Conservation (phyloP, 495 filamentous ascomycete genomes). For the Hypoxylon lienhwacheense region DNA sequence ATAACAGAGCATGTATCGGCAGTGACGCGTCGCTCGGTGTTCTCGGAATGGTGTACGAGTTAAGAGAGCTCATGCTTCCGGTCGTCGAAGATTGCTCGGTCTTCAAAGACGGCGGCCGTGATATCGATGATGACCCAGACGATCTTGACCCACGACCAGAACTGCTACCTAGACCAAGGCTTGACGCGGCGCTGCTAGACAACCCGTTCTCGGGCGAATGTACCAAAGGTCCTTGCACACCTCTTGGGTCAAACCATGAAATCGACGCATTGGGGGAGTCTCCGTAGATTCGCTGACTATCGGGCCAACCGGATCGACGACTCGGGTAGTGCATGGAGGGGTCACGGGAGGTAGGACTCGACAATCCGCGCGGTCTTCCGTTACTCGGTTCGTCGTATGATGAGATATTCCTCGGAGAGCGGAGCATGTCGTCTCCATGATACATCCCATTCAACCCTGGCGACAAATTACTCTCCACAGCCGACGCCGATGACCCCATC, state of each 20-base stretch:
- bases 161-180: slow-evolving; percentile 6
- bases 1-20: slow-evolving; percentile 51
- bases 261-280: slow-evolving; percentile 9
- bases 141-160: slow-evolving; percentile 28
- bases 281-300: slow-evolving; percentile 21
- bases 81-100: slow-evolving; percentile 44
- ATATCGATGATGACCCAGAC: slow-evolving; percentile 30
- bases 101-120: slow-evolving; percentile 38
- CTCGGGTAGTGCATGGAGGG: slow-evolving; percentile 13
- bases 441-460: slow-evolving; percentile 26
- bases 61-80: slow-evolving; percentile 40
- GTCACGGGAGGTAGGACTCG: slow-evolving; percentile 36
- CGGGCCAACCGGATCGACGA: slow-evolving; percentile 27
- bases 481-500: slow-evolving; percentile 43
- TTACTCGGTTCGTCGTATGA: slow-evolving; percentile 23
- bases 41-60: slow-evolving; percentile 38
- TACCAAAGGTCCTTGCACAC: slow-evolving; percentile 19
- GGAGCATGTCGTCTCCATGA: slow-evolving; percentile 40
- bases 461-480: slow-evolving; percentile 41
- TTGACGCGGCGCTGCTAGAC: slow-evolving; percentile 12
- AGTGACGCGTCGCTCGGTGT: slow-evolving; percentile 48
- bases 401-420: slow-evolving; percentile 38
- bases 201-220: slow-evolving; percentile 32
- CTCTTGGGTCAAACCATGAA: slow-evolving; percentile 36
- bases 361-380: slow-evolving; percentile 30